These are phyloP conservation scores for Thuja plicata DNA, from an alignment of 83 land plant genomes.

Conservation along the genomic window DNA sequence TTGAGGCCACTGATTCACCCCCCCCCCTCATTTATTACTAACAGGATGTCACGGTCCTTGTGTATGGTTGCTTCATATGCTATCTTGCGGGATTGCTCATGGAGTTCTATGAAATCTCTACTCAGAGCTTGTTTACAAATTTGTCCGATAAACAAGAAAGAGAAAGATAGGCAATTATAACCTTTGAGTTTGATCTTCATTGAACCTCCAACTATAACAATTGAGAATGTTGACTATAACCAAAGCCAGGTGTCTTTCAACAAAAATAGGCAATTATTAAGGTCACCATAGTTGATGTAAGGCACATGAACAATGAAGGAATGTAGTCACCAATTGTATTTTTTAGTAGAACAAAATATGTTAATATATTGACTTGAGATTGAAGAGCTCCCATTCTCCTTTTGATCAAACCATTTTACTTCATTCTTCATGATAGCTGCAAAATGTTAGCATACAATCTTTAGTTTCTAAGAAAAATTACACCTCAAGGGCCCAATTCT, in stretches of 20 bases:
- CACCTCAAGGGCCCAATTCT: background rate
- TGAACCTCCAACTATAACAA: background rate
- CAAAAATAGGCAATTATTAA: constrained; percentile 20
- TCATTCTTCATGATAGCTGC: constrained; percentile 43
- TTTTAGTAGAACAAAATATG: constrained; percentile 27
- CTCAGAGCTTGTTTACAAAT: background rate
- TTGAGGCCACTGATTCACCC: too few species aligned
- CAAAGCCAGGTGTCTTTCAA: constrained; percentile 45
- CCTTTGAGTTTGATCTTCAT: background rate
- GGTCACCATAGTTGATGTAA: constrained; percentile 41
- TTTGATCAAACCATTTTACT: constrained; percentile 43
- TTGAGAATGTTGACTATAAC: constrained; percentile 14
- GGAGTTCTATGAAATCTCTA: constrained; percentile 24
- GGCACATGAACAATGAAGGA: constrained; percentile 39
- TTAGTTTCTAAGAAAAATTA: background rate
- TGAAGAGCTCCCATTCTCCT: constrained; percentile 28
- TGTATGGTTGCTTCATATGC: constrained; percentile 37
- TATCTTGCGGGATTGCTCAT: constrained; percentile 23
- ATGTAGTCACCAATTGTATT: constrained; percentile 35
- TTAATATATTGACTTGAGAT: constrained; percentile 27
- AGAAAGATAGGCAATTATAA: background rate
- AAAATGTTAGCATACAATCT: background rate
- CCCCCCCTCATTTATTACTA: too few species aligned
- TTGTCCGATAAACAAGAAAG: background rate
- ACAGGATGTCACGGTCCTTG: constrained; percentile 11